Evolutionary conservation across 176 grass and related monocot species (phyloP), one percentile per base, ranked within the genome.

Genomic region (Avena sativa): DNA sequence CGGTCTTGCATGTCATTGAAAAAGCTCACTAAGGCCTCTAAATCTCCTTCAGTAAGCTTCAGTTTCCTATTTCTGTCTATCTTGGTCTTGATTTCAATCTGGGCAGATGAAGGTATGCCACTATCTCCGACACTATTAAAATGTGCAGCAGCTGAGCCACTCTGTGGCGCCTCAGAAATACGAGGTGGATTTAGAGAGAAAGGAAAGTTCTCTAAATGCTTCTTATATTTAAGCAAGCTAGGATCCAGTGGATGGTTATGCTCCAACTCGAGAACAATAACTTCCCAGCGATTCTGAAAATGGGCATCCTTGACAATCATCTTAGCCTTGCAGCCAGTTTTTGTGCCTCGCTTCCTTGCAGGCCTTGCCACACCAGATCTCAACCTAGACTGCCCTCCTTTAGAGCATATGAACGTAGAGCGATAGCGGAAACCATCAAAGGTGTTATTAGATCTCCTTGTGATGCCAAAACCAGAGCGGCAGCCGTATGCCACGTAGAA

Each of bases 281-380:
- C 89, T 67, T 94, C 94, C 94, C 94, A 97, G 19, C 63, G 88
- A 60, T 94, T 97, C 69, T 97, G 92, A 87, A 94, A 92, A 91
- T 94, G 92, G 21, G 88, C 87, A 82, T 97, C 94, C 86, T 97
- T 97, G 64, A 97, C 90, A 71, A 94, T 92, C 92, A 97, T 97
- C 82, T 92, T 94, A 75, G 92, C 94, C 82, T 94, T 97, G 85
- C 92, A 97, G n/a, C 90, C 92, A 76, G 94, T 94, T 79, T 94
- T 97, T 20, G 84, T 89, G 7, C 83, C 88, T 57, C 83, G 81
- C 66, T 94, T 97, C 70, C 88, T 90, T 79, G 90, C 82, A 46
- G 92, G 87, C 70, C 81, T 93, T 59, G 85, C 89, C 62, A 71
- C 88, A 47, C 88, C 86, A 91, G 91, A 88, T 26, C 89, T 89